Percentiles rank a stretch among this genome's conserved stretches.
phyloP scores from a whole-genome alignment of 495 filamentous ascomycete genomes.

The Pseudoneurospora amorphoporcata region DNA sequence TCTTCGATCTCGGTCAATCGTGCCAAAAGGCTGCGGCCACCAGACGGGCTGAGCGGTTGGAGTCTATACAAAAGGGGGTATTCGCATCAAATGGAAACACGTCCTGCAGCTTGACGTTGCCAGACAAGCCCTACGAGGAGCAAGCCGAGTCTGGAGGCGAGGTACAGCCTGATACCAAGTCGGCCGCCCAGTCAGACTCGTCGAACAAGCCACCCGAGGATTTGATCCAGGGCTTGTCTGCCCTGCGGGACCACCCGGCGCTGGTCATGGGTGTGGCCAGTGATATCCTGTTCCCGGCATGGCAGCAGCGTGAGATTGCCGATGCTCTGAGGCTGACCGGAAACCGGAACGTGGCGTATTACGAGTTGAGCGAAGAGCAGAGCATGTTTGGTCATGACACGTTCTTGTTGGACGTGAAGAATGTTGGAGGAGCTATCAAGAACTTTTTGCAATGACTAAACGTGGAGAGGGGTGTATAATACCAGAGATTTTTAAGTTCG shows the following conservation, averaged over 20 bases:
- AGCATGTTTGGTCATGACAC: conserved; percentile 95
- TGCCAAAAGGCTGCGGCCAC: conserved; percentile 42
- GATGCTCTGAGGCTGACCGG: conserved; percentile 66
- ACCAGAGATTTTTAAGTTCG: not conserved
- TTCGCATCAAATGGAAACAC: conserved; percentile 21
- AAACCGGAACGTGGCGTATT: conserved; percentile 70
- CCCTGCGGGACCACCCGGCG: conserved; percentile 62
- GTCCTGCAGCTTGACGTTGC: conserved; percentile 74
- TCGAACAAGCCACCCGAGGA: conserved; percentile 53
- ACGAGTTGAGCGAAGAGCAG: conserved; percentile 84
- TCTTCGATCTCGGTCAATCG: conserved; percentile 78
- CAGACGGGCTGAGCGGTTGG: conserved; percentile 28
- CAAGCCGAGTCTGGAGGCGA: conserved; percentile 32
- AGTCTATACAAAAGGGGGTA: conserved; percentile 18
- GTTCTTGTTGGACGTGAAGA: conserved; percentile 84
- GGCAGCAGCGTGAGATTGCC: conserved; percentile 95
- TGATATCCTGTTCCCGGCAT: conserved; percentile 94
- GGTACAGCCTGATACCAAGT: not conserved
- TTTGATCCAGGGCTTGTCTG: conserved; percentile 62
- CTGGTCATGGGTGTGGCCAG: conserved; percentile 91
- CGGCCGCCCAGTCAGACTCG: conserved; percentile 6
- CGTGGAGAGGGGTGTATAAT: not conserved
- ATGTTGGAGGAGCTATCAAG: conserved; percentile 75
- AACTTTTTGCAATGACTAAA: conserved; percentile 53
- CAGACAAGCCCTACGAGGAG: conserved; percentile 78